phyloP scores from a whole-genome alignment of 805 yeast species.

The Yamadazyma sp. region DNA sequence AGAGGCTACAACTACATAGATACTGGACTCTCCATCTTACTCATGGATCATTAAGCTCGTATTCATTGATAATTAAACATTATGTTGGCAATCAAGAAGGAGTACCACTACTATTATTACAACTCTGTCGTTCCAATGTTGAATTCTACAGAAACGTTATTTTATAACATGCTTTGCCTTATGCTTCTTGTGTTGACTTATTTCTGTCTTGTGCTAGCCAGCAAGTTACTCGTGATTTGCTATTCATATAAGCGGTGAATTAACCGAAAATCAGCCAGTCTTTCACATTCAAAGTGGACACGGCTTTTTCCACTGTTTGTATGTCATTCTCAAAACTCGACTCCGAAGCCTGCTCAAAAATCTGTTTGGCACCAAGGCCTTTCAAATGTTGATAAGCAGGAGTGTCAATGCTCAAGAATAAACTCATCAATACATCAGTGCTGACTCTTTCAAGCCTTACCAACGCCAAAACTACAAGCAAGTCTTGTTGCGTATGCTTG shows the following conservation, averaged over 20 bases:
- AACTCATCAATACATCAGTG: slow-evolving; percentile 42
- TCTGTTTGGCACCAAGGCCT: neutral
- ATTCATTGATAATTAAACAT: too few relatives aligned
- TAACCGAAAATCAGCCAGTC: slow-evolving; percentile 46
- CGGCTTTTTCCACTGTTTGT: slow-evolving; percentile 3
- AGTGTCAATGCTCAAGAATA: slow-evolving; percentile 19
- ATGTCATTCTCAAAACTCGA: slow-evolving; percentile 4
- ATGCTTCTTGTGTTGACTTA: slow-evolving; percentile 8
- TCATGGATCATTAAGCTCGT: too few relatives aligned
- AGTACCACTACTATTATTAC: slow-evolving; percentile 21
- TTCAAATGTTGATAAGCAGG: neutral
- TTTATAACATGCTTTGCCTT: slow-evolving; percentile 21
- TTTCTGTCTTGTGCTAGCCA: too few relatives aligned
- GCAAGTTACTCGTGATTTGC: too few relatives aligned
- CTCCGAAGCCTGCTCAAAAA: neutral
- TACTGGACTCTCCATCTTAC: too few relatives aligned
- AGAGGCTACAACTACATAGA: too few relatives aligned
- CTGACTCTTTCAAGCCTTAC: slow-evolving; percentile 4
- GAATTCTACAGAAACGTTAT: slow-evolving; percentile 22
- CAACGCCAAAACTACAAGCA: slow-evolving; percentile 4
- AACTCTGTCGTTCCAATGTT: slow-evolving; percentile 30
- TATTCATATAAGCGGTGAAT: too few relatives aligned
- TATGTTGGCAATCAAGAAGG: neutral
- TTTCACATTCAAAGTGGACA: slow-evolving; percentile 29
- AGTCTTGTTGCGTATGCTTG: neutral